These are phyloP conservation scores for Pythium insidiosum DNA, from an alignment of 352 stramenopile genomes.

Conservation along the genomic window DNA sequence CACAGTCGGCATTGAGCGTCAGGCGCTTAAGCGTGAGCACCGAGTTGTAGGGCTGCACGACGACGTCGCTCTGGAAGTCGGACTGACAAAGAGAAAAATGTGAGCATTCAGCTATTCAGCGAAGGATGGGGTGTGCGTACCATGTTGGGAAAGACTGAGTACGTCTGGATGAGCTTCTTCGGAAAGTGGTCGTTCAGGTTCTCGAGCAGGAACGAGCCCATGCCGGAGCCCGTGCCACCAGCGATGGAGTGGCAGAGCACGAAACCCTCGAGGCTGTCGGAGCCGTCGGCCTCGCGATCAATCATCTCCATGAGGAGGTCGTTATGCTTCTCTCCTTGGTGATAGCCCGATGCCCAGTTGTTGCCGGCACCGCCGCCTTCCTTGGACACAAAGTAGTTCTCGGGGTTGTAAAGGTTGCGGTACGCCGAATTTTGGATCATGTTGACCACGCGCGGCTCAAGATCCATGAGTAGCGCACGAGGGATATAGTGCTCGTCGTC, in stretches of 20 bases:
- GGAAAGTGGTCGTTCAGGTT: slow-evolving; percentile 99
- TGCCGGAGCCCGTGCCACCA: slow-evolving; percentile 97
- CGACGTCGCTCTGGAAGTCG: slow-evolving; percentile 93
- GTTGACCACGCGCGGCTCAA: slow-evolving; percentile 94
- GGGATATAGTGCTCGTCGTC: slow-evolving; percentile 99
- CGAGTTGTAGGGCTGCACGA: slow-evolving; percentile 99
- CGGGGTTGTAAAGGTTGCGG: slow-evolving; percentile 97
- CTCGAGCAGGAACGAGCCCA: slow-evolving; percentile 99
- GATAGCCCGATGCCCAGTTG: slow-evolving; percentile 91
- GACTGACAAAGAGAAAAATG: no score
- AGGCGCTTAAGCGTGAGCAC: slow-evolving; percentile 98
- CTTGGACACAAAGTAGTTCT: slow-evolving; percentile 97
- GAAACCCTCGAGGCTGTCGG: slow-evolving; percentile 96
- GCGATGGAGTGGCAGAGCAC: slow-evolving; percentile 99
- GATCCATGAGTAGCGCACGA: slow-evolving; percentile 95
- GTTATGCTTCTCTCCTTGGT: slow-evolving; percentile 91
- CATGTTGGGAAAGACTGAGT: slow-evolving; percentile 99
- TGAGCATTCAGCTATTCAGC: no score
- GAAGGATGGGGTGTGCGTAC: no score
- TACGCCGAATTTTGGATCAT: slow-evolving; percentile 90
- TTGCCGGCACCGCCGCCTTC: slow-evolving; percentile 89
- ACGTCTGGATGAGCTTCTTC: slow-evolving; percentile 99
- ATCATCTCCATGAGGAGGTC: slow-evolving; percentile 99
- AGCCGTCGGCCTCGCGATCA: slow-evolving; percentile 95
- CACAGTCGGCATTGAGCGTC: slow-evolving; percentile 97